Base-by-base conservation (phyloP, 306 rosid genomes). In the Adenanthera pavonina region DNA sequence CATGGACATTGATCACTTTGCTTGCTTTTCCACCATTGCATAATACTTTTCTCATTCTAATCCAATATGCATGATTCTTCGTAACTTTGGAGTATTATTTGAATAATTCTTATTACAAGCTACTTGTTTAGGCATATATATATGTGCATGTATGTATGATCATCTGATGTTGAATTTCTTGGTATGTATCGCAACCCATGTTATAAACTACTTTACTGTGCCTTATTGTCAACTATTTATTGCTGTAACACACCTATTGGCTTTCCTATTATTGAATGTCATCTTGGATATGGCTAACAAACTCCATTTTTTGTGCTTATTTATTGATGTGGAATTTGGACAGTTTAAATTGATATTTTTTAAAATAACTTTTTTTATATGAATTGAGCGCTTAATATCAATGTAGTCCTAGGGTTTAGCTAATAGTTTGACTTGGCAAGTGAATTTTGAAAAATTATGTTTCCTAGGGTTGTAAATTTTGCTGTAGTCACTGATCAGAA, bases 391-490 rank as follows among this genome's bases (percentile, higher is more conserved):
- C 20, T 15, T 14, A 16, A 52, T 52, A 52, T 52, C 57, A 15
- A 20, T 15, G 3, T 5, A 15, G 6, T 15, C n/a, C 17, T 13
- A 3, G 54, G 33, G 47, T 53, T 10, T 14, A 53, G 13, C 14
- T 48, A 14, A 16, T 74, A 20, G 72, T 49, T 62, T 43, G 3
- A 30, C 33, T 69, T 17, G 43, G 19, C 40, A 3, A 19, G 11
- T 64, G 69, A 54, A 76, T 71, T 76, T 62, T 8, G 13, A 16
- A 30, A 69, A 84, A 76, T 80, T 84, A 57, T 46, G 64, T 57
- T 6, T 36, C 17, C 33, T 34, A 49, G 67, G 36, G 4, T 69
- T 72, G 70, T 62, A 30, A 64, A 64, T 52, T 78, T 2, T n/a
- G 40, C 53, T 64, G 10, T 67, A 17, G 34, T 67, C 33, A 19